phyloP scores from a whole-genome alignment of 1,284 basidiomycete species.

The Mixia osmundae region DNA sequence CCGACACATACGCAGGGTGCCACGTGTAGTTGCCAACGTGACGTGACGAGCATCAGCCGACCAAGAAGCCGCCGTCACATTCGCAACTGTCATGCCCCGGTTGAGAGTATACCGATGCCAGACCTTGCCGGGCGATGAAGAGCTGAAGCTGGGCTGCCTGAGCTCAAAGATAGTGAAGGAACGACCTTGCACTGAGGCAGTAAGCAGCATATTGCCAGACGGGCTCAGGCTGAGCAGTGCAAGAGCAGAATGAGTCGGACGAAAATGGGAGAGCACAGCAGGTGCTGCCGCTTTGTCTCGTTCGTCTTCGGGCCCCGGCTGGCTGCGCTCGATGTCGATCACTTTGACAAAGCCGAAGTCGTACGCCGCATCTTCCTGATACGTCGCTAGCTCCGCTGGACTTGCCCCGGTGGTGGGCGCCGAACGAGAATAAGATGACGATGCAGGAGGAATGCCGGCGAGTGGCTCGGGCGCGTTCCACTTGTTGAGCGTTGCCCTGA shows the following conservation, averaged over 20 bases:
- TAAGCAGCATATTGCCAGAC: conserved; percentile 36
- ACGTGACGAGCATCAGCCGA: conserved; percentile 43
- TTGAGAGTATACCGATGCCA: conserved; percentile 44
- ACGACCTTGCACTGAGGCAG: conserved; percentile 37
- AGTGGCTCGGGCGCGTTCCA: background rate
- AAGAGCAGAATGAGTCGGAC: conserved; percentile 25
- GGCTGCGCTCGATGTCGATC: background rate
- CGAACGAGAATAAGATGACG: background rate
- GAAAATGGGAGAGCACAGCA: conserved; percentile 12
- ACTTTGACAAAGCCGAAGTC: background rate
- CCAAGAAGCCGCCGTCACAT: conserved; percentile 36
- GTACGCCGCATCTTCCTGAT: background rate
- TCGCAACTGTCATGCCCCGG: conserved; percentile 43
- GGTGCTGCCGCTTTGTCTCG: background rate
- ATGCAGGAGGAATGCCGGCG: background rate
- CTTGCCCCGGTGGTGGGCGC: background rate
- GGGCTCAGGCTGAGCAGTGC: conserved; percentile 33
- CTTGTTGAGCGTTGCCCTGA: background rate
- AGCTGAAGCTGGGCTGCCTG: conserved; percentile 18
- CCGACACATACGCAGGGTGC: conserved; percentile 25
- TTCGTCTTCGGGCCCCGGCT: too few relatives aligned
- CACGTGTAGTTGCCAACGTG: conserved; percentile 33
- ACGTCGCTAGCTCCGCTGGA: background rate
- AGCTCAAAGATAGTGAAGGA: conserved; percentile 33
- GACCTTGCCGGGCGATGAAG: conserved; percentile 19